phyloP scores from a whole-genome alignment of 2,329 filamentous ascomycete genomes.

The Aspergillus ustus region DNA sequence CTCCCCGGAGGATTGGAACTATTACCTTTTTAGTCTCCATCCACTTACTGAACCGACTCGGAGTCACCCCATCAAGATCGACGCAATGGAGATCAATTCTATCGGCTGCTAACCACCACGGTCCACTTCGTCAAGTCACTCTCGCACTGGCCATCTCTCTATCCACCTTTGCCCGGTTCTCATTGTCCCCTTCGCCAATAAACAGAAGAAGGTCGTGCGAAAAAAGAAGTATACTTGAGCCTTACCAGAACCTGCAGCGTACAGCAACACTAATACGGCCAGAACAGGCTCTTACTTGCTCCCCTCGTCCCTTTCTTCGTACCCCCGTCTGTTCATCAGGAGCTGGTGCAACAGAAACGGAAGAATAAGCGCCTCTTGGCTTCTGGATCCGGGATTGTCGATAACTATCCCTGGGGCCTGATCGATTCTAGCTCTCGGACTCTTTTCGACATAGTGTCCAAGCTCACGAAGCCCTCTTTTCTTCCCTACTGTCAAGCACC shows the following conservation, averaged over 20 bases:
- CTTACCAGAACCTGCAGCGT: slow-evolving; percentile 26
- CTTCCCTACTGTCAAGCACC: slow-evolving; percentile 2
- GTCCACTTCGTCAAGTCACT: slow-evolving; percentile 16
- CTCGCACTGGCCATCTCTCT: slow-evolving; percentile 37
- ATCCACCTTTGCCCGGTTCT: not conserved
- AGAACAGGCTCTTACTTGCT: slow-evolving; percentile 5
- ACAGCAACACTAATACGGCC: slow-evolving; percentile 4
- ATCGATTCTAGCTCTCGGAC: slow-evolving; percentile 4
- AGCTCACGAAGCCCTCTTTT: slow-evolving; percentile 4
- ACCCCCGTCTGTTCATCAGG: slow-evolving; percentile 1
- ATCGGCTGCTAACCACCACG: slow-evolving; percentile 35
- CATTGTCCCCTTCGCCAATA: slow-evolving; percentile 17
- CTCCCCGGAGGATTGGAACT: slow-evolving; percentile 28
- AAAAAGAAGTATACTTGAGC: slow-evolving; percentile 26
- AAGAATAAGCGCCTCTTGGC: slow-evolving; percentile 1
- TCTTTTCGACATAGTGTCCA: slow-evolving; percentile 10
- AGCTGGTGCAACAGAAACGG: slow-evolving; percentile 6
- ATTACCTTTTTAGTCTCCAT: slow-evolving; percentile 19
- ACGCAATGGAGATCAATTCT: slow-evolving; percentile 42
- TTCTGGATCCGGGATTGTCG: not conserved
- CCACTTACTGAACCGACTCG: slow-evolving; percentile 16
- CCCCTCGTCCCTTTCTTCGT: slow-evolving; percentile 8
- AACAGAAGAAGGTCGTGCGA: slow-evolving; percentile 15
- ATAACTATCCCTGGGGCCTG: not conserved
- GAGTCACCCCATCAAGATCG: slow-evolving; percentile 33